Evolutionary conservation across 2,329 filamentous ascomycete species (phyloP), one percentile per base, ranked within the genome.

Genomic region (Paecilomyces formosus): DNA sequence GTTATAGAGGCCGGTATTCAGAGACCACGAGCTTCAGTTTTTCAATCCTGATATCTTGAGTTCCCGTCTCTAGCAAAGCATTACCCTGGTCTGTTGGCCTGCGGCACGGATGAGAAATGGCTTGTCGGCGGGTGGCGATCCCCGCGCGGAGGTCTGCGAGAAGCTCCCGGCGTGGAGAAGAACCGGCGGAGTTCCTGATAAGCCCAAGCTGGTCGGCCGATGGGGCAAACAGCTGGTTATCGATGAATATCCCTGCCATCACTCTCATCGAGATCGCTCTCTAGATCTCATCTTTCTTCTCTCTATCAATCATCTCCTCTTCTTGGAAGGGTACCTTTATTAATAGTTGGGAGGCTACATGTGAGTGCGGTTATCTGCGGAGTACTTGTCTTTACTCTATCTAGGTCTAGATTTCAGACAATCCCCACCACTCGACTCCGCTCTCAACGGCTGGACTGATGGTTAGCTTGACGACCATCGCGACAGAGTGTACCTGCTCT

Each of bases 61-160:
- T 31, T 31, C 30, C 8, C 30, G 11, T 31, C 30, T 31, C 11
- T 8, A 31, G 30, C 30, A 31, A 31, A 8, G 30, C 18, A 45
- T 45, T 39, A 12, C 15, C 8, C 13, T 39, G 13, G 13, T 39
- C 13, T 39, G 35, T 15, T 39, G 13, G 11, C 35, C 15, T 15
- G 13, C 35, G n/a, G 35, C 35, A 15, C n/a, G 8, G 39, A 18
- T 18, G 39, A 45, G n/a, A 50, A 39, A 39, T 21, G 5, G 28
- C 33, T 15, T 58, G 61, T 72, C 72, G 72, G 72, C 67, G 55
- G 49, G 68, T 72, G 73, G 71, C 73, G 72, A 75, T 73, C 71
- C 67, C 73, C 72, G 72, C 65, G 26, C 26, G 53, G 11, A 54
- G 26, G 22, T 53, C 28, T 3, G 24, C 30, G 24, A 22, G 6